Evolutionary conservation across 441 rosid genomes (phyloP), one percentile per base, ranked within the genome.

Genomic region (Codiaeum variegatum): DNA sequence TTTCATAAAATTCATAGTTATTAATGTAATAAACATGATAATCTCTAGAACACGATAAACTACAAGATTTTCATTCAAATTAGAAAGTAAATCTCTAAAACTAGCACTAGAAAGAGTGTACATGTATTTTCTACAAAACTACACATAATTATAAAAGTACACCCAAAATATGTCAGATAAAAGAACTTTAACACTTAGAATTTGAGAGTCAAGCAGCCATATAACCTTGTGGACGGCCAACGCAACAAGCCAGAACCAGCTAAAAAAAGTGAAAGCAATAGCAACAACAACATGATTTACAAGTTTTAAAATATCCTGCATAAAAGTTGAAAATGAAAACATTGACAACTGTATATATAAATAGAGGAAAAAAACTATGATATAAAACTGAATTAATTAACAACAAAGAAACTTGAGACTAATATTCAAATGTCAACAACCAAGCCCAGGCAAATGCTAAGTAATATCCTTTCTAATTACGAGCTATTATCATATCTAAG

Each of bases 271-370:
- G 78, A 89, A 88, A 68, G 84, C 85, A 65, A 94, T 85, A 32
- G 98, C 87, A 77, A 86, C 61, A 0, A 90, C 84, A 6, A 91
- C 84, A 52, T 86, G 97, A 74, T 91, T 86, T n/a, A n/a, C n/a
- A n/a, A n/a, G n/a, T n/a, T n/a, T n/a, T n/a, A n/a, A n/a, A n/a
- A n/a, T n/a, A n/a, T n/a, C n/a, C n/a, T n/a, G n/a, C n/a, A n/a
- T n/a, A n/a, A n/a, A n/a, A n/a, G n/a, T n/a, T n/a, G n/a, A n/a
- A n/a, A n/a, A n/a, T n/a, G n/a, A n/a, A n/a, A n/a, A n/a, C n/a
- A n/a, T n/a, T n/a, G n/a, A n/a, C n/a, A n/a, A n/a, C n/a, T n/a
- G n/a, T n/a, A n/a, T n/a, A n/a, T n/a, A n/a, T n/a, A n/a, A n/a
- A n/a, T n/a, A n/a, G n/a, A n/a, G n/a, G n/a, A n/a, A n/a, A n/a